Base-by-base conservation (phyloP, 2,329 filamentous ascomycete genomes). In the Myriosclerotinia scirpicola region DNA sequence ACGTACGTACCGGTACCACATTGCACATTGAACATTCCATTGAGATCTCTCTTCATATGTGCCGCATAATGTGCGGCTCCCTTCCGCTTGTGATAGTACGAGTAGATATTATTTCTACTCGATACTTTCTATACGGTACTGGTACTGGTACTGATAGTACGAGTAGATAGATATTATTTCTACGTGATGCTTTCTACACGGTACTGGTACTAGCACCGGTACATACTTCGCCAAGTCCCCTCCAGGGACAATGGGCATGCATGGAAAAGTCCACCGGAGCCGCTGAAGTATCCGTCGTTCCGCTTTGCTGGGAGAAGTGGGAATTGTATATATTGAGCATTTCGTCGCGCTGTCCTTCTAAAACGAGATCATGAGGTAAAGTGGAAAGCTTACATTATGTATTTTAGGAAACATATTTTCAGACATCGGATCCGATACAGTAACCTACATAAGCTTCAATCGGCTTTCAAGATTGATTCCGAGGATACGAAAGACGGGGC, bases 391-490 rank as follows among this genome's bases (percentile, higher is more conserved):
- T n/a, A 34, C 26, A 59, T 48, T 26, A 22, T 46, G 17, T 46
- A 11, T 34, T 59, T 48, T 17, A 3, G 8, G 11, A 59, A 48
- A 20, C 20, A 5, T 15, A 26, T 30, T 9, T 11, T 46, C 20
- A n/a, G 44, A 38, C 8, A 60, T 60, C 56, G 56, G 56, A 60
- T 60, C 56, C 56, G 56, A n/a, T 20, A 60, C 7, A 34, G 30
- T 34, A 34, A 34, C 5, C 44, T 1, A 38, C 26, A 1, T 20
- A 38, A 4, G 22, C 40, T 34, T n/a, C 26, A 34, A 50, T 26
- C 14, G 22, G 20, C 20, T 59, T 56, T 56, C 15, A 9, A 20
- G 26, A 9, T 12, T 48, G 42, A 46, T 20, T 59, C 40, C 40
- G 55, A 46, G 30, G 42, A 60, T 20, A 22, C n/a, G 26, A 14